These are phyloP conservation scores for Solanum pinnatisectum DNA, from an alignment of 257 asterid genomes.

Conservation along the genomic window DNA sequence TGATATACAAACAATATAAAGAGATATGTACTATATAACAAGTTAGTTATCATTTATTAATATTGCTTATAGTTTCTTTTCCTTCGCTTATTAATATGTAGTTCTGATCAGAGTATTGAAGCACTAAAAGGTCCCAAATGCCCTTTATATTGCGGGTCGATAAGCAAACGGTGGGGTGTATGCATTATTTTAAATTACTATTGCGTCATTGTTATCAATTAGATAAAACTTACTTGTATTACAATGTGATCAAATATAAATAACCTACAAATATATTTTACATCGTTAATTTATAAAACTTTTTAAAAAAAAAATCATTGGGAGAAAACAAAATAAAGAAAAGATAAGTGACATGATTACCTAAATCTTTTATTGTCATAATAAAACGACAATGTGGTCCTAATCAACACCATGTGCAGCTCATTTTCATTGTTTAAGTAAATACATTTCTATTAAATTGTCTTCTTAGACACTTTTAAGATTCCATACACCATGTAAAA, in stretches of 20 bases:
- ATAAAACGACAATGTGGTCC: neutral
- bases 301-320: neutral
- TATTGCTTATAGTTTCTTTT: no score
- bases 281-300: neutral
- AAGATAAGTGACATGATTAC: neutral
- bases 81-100: no score
- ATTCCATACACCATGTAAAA: neutral
- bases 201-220: neutral
- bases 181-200: neutral
- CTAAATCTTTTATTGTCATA: neutral
- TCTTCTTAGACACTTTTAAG: neutral
- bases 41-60: no score
- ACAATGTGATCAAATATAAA: neutral
- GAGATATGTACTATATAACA: neutral
- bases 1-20: neutral
- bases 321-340: neutral
- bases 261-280: neutral
- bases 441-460: neutral
- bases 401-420: neutral
- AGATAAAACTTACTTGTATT: neutral
- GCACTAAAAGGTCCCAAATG: no score
- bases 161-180: no score
- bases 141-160: no score
- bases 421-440: neutral
- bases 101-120: no score